These are phyloP conservation scores for Pyrus pyrifolia DNA, from an alignment of 306 rosid species.

Conservation along the genomic window DNA sequence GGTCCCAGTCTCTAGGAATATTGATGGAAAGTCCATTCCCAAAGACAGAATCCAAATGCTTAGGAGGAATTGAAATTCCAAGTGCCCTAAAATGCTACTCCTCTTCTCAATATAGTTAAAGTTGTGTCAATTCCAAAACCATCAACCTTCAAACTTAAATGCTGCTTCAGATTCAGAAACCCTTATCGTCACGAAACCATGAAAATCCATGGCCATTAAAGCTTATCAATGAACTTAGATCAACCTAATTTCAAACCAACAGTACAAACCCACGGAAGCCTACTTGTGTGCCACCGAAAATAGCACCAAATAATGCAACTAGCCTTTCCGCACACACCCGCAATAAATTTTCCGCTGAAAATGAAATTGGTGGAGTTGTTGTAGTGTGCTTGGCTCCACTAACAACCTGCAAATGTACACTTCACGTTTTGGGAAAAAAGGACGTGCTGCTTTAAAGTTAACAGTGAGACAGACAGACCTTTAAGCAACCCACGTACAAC, in stretches of 20 bases:
- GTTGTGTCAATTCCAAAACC: background rate
- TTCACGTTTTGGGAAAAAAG: no score
- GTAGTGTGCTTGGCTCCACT: no score
- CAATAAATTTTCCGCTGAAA: background rate
- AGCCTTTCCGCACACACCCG: no score
- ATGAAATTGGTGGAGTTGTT: background rate
- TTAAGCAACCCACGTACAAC: background rate
- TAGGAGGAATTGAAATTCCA: background rate
- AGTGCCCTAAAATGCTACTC: background rate
- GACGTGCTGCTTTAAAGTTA: no score
- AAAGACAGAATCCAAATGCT: background rate
- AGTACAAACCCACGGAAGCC: no score
- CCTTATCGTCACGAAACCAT: background rate
- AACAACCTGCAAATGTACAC: no score
- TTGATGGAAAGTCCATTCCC: background rate
- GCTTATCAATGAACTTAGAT: conserved; percentile 8
- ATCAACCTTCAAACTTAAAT: background rate
- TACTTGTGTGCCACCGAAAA: no score
- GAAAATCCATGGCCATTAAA: background rate
- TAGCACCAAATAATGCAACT: no score
- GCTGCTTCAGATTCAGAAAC: background rate
- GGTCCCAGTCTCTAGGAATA: no score
- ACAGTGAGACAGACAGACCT: background rate
- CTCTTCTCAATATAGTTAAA: background rate
- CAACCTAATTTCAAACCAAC: conserved; percentile 5